Evolutionary conservation across 1,284 basidiomycete species (phyloP).

Genomic region (Heterobasidion parviporum): DNA sequence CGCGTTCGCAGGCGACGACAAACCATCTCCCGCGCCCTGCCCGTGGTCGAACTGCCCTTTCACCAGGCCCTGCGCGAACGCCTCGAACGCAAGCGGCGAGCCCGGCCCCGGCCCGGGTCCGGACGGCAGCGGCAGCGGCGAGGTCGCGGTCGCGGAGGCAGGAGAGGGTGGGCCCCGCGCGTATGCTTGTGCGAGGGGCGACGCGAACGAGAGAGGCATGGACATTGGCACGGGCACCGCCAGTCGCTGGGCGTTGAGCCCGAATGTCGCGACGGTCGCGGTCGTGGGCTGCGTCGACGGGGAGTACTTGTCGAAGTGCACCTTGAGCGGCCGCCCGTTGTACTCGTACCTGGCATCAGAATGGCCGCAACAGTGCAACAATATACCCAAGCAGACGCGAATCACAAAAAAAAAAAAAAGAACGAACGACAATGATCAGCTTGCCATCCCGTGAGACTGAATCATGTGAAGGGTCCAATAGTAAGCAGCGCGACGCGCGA

Average conservation of each 20-base stretch:
- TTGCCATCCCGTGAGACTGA: not conserved
- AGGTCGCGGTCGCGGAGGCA: too few species aligned
- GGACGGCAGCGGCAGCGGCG: too few species aligned
- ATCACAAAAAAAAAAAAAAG: not conserved
- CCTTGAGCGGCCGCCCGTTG: conserved; percentile 77
- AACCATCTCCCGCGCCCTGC: not conserved
- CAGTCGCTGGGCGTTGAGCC: conserved; percentile 1
- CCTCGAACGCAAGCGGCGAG: too few species aligned
- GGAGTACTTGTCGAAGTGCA: conserved; percentile 78
- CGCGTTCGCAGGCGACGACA: not conserved
- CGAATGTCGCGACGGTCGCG: conserved; percentile 10
- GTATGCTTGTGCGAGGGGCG: too few species aligned
- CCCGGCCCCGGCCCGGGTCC: too few species aligned
- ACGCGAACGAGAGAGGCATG: not conserved
- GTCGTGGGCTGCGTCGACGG: conserved; percentile 29
- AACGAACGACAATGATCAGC: not conserved
- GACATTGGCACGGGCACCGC: not conserved
- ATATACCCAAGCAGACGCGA: not conserved
- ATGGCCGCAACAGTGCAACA: not conserved
- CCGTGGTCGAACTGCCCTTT: not conserved
- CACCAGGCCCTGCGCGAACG: not conserved
- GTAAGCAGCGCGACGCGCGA: conserved; percentile 3
- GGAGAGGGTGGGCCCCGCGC: too few species aligned
- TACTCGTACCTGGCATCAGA: conserved; percentile 62
- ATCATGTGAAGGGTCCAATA: too few species aligned